These are phyloP conservation scores for Penicillium argentinense DNA, from an alignment of 495 filamentous ascomycete genomes.

Conservation along the genomic window DNA sequence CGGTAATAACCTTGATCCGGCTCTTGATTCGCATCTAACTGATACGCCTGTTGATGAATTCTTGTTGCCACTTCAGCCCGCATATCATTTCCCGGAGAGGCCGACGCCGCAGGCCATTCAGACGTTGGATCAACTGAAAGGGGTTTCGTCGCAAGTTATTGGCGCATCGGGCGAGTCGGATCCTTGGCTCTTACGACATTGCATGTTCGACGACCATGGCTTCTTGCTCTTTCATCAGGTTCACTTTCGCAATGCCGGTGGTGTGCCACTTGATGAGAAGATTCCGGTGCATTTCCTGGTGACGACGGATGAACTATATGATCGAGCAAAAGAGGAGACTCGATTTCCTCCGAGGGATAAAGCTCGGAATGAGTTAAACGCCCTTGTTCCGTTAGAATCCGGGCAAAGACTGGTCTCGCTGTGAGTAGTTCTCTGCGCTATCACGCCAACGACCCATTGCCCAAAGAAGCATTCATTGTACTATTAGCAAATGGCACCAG, in stretches of 20 bases:
- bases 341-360: neutral
- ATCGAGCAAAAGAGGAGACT: slow-evolving; percentile 10
- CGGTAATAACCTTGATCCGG: too few relatives aligned
- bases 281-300: slow-evolving; percentile 22
- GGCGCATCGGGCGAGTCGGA: slow-evolving; percentile 19
- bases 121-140: slow-evolving; percentile 11
- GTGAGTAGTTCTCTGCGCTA: too few relatives aligned
- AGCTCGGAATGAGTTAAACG: slow-evolving; percentile 7
- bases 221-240: slow-evolving; percentile 10
- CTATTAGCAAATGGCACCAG: too few relatives aligned
- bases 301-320: slow-evolving; percentile 10
- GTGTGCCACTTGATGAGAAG: slow-evolving; percentile 14
- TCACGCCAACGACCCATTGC: too few relatives aligned
- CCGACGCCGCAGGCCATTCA: slow-evolving; percentile 14
- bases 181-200: slow-evolving; percentile 20
- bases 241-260: slow-evolving; percentile 20
- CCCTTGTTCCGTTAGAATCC: slow-evolving; percentile 8
- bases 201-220: slow-evolving; percentile 15
- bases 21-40: neutral
- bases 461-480: too few relatives aligned
- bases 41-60: neutral
- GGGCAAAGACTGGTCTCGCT: slow-evolving; percentile 8
- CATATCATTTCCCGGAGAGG: slow-evolving; percentile 2
- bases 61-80: neutral
- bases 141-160: slow-evolving; percentile 10